phyloP scores from a whole-genome alignment of 106 monocot genomes.

The Gastrodia elata region DNA sequence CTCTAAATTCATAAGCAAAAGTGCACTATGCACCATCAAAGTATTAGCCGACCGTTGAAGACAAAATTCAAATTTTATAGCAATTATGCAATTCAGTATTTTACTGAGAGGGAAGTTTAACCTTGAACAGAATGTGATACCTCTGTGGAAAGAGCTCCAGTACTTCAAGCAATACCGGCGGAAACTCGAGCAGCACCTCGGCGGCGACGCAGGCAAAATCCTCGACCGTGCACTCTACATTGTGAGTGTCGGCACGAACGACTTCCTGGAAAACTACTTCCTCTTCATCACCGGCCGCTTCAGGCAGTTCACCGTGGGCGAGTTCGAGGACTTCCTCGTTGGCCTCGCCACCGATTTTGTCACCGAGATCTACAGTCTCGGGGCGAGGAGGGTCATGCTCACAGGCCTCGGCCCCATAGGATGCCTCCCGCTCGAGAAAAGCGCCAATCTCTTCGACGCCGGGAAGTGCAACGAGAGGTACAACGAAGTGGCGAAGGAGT shows the following conservation, averaged over 20 bases:
- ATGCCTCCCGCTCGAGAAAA: constrained; percentile 76
- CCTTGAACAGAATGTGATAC: constrained; percentile 38
- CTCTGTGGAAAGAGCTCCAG: constrained; percentile 50
- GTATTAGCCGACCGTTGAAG: too few relatives aligned
- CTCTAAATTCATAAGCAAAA: too few relatives aligned
- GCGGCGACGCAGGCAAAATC: constrained; percentile 17
- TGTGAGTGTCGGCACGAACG: constrained; percentile 65
- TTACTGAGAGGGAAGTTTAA: too few relatives aligned
- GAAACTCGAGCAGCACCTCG: constrained; percentile 17
- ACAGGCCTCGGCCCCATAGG: constrained; percentile 58
- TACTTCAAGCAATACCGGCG: constrained; percentile 50
- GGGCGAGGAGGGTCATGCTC: constrained; percentile 61
- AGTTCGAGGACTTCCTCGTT: constrained; percentile 54
- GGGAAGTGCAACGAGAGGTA: constrained; percentile 47
- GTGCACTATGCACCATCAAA: too few relatives aligned
- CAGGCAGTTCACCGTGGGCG: constrained; percentile 25
- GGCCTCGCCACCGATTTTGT: constrained; percentile 41
- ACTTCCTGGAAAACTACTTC: constrained; percentile 69
- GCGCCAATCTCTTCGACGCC: constrained; percentile 18
- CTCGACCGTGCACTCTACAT: constrained; percentile 45
- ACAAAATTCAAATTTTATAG: too few relatives aligned
- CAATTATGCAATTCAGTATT: too few relatives aligned
- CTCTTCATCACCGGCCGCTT: constrained; percentile 21
- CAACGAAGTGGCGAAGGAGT: constrained; percentile 46
- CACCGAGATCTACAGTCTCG: constrained; percentile 36